Percentiles rank a stretch among this genome's conserved stretches.
These are phyloP conservation scores for Acanthochlamys bracteata DNA, from an alignment of 106 monocot species.

Conservation along the genomic window DNA sequence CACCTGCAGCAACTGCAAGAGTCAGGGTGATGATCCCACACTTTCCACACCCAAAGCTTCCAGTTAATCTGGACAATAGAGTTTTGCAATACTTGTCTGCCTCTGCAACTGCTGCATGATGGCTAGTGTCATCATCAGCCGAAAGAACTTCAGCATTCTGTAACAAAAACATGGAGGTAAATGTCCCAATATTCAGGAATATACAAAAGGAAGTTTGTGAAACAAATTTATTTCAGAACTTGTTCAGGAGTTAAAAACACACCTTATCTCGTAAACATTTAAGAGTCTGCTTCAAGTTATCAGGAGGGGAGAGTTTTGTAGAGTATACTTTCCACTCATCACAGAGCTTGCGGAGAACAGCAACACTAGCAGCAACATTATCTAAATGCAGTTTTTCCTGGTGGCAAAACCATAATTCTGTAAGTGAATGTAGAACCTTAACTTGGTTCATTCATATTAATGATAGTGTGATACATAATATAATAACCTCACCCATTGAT, in stretches of 20 bases:
- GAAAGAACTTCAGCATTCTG: constrained; percentile 64
- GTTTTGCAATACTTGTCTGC: constrained; percentile 78
- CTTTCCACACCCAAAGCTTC: constrained; percentile 37
- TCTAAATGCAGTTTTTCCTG: constrained; percentile 81
- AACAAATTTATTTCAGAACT: no score
- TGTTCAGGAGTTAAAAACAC: background rate
- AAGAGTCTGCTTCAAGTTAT: constrained; percentile 43
- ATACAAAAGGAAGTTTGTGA: no score
- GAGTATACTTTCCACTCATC: constrained; percentile 64
- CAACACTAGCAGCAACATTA: constrained; percentile 60
- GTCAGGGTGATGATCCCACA: constrained; percentile 18
- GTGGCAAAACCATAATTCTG: background rate
- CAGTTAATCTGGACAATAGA: constrained; percentile 40
- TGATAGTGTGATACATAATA: no score
- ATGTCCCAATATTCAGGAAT: background rate
- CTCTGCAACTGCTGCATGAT: constrained; percentile 40
- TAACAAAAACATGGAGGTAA: background rate
- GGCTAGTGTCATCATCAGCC: constrained; percentile 16
- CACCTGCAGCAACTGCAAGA: constrained; percentile 28
- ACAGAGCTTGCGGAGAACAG: constrained; percentile 44
- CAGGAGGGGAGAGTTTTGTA: constrained; percentile 38
- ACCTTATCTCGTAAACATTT: constrained; percentile 63
- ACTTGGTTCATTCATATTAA: no score
- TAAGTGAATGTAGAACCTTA: background rate
- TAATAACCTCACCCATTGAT: constrained; percentile 67